Evolutionary conservation across 2,329 filamentous ascomycete genomes (phyloP).

Genomic region (Hirsutella rhossiliensis): DNA sequence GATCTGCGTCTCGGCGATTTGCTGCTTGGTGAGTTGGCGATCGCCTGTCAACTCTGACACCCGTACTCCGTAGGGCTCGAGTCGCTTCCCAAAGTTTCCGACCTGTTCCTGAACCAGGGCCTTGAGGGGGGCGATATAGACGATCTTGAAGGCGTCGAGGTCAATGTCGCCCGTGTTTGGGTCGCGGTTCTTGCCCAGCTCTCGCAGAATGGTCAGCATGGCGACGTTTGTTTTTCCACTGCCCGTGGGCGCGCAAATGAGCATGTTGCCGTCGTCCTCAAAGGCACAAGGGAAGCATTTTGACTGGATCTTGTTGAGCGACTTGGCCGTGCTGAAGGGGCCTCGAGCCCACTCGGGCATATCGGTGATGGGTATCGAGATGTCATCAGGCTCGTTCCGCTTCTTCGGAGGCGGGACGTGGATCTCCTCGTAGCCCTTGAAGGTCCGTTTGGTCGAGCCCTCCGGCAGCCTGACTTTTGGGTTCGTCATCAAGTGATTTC

Average conservation of each 20-base stretch:
- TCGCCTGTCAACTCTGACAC: slow-evolving; percentile 97
- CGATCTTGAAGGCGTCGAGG: slow-evolving; percentile 93
- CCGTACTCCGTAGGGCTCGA: slow-evolving; percentile 82
- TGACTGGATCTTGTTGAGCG: slow-evolving; percentile 91
- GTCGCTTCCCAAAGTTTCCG: slow-evolving; percentile 85
- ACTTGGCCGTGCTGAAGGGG: slow-evolving; percentile 76
- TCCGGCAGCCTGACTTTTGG: slow-evolving; percentile 87
- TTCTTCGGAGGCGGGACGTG: slow-evolving; percentile 91
- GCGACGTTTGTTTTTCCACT: slow-evolving; percentile 98
- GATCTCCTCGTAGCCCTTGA: slow-evolving; percentile 98
- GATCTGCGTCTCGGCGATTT: slow-evolving; percentile 94
- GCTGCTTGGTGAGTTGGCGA: slow-evolving; percentile 94
- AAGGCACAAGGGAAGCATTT: slow-evolving; percentile 89
- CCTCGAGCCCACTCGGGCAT: slow-evolving; percentile 85
- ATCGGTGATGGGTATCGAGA: slow-evolving; percentile 71
- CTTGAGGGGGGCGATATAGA: slow-evolving; percentile 94
- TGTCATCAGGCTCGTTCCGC: slow-evolving; percentile 67
- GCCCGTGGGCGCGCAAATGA: slow-evolving; percentile 92
- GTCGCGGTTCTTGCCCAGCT: slow-evolving; percentile 91
- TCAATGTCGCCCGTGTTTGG: slow-evolving; percentile 85
- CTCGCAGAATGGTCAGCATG: slow-evolving; percentile 91
- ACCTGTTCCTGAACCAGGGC: slow-evolving; percentile 96
- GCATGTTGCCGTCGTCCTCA: slow-evolving; percentile 89
- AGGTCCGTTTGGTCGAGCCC: slow-evolving; percentile 86
- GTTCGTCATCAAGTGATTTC: slow-evolving; percentile 99